Percentiles rank a stretch among this genome's conserved stretches.
These are phyloP conservation scores for Tremella mesenterica DNA, from an alignment of 768 basidiomycete species.

Conservation along the genomic window DNA sequence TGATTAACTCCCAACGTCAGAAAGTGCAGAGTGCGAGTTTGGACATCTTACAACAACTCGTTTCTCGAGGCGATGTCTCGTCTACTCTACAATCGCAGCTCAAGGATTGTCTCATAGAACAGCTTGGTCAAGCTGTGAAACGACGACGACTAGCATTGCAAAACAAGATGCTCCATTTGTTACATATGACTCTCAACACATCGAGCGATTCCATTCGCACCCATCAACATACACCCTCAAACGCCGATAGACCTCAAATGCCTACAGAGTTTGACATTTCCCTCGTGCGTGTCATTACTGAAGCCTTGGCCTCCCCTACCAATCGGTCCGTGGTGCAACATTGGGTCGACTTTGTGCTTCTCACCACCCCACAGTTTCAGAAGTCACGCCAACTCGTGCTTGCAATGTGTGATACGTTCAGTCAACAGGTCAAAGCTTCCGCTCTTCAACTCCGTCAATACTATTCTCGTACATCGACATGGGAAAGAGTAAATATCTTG, in stretches of 20 bases:
- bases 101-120: conserved; percentile 63
- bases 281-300: conserved; percentile 64
- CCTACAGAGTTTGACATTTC: conserved; percentile 45
- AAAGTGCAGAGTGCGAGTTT: conserved; percentile 63
- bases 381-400: conserved; percentile 57
- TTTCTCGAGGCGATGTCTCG: conserved; percentile 74
- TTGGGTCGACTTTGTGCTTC: conserved; percentile 92
- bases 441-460: conserved; percentile 46
- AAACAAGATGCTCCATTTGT: conserved; percentile 82
- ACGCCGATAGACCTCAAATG: conserved; percentile 4
- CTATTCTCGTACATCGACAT: conserved; percentile 27
- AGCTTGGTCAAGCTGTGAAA: conserved; percentile 68
- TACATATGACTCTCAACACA: conserved; percentile 66
- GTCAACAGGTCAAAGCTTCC: conserved; percentile 56
- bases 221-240: conserved; percentile 19
- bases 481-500: conserved; percentile 2
- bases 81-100: conserved; percentile 54
- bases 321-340: conserved; percentile 82
- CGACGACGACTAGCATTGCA: conserved; percentile 67
- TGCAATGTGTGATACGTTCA: conserved; percentile 71
- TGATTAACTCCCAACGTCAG: neutral
- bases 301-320: conserved; percentile 60
- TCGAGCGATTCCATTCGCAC: conserved; percentile 1
- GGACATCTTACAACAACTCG: conserved; percentile 72
- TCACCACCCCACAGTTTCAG: conserved; percentile 78